Base-by-base conservation (phyloP, 73 alveolate species). In the Paramecium octaurelia region DNA sequence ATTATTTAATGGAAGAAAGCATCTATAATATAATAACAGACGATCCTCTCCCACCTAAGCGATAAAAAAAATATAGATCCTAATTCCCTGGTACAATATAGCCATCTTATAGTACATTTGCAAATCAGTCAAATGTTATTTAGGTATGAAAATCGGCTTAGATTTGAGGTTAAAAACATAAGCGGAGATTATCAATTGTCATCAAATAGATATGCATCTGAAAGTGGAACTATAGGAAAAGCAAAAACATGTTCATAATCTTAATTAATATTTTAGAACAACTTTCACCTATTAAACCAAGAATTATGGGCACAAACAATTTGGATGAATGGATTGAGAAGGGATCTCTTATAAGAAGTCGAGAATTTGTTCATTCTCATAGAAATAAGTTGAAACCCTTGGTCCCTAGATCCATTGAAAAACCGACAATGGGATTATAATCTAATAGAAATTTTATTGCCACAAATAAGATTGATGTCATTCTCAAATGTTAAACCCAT, bases 391-490 rank as follows among this genome's bases (percentile, higher is more conserved):
- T 80, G 70, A 80, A 80, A 80, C 91, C 91, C 0, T 43, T 80
- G 12, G 75, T 80, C 10, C 97, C 97, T 3, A 94, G 91, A 46
- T 64, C 84, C 24, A 95, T 68, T 12, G 97, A 94, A 80, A 93
- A 86, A 36, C 97, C 97, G 35, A 70, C 94, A 27, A 64, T 93
- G 88, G 97, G 97, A 29, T 36, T 94, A 12, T 77, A 93, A 70
- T 93, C 94, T 48, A 92, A 93, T 16, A 94, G 92, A 58, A 94
- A 94, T 88, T 94, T 88, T 29, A 88, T 94, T 6, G 94, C 96
- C 20, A 21, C 97, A 2, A 93, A 94, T 75, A 96, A 95, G 5
- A 94, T 94, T 34, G 97, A 94, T 58, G 89, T 88, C 93, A 35
- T 88, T 92, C 42, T 85, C 46, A 29, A 75, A 42, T 75, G 60